Conservation (phyloP, 2,329 filamentous ascomycete species). For the Neoascochyta sp. region DNA sequence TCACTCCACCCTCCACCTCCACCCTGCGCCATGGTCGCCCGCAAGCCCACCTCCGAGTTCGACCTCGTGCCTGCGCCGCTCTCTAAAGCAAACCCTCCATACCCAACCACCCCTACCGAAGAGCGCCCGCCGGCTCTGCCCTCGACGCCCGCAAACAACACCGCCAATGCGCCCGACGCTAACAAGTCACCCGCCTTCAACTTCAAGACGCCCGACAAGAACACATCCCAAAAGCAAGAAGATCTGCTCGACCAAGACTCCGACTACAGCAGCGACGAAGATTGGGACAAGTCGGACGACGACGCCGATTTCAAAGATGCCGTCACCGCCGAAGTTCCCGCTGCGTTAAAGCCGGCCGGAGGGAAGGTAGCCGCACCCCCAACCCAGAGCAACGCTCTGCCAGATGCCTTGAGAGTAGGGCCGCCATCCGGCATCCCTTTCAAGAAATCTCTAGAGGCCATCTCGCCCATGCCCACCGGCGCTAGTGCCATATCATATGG, state of each 20-base stretch:
- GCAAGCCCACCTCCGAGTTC: constrained; percentile 39
- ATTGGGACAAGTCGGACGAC: constrained; percentile 39
- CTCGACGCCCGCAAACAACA: constrained; percentile 12
- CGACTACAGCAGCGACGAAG: constrained; percentile 32
- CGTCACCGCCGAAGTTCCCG: constrained; percentile 31
- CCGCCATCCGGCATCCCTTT: constrained; percentile 31
- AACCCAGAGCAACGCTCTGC: constrained; percentile 18
- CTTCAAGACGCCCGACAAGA: constrained; percentile 31
- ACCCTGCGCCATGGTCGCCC: constrained; percentile 42
- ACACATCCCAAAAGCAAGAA: constrained; percentile 18
- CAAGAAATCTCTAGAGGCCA: constrained; percentile 27
- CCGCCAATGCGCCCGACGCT: constrained; percentile 36
- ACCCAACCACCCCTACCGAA: constrained; percentile 43
- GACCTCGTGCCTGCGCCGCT: constrained; percentile 41
- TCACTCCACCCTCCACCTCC: constrained; percentile 3
- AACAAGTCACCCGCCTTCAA: constrained; percentile 40
- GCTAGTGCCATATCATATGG: constrained; percentile 27
- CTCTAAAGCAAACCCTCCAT: constrained; percentile 43
- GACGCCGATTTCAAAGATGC: constrained; percentile 30
- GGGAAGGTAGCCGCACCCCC: constrained; percentile 24
- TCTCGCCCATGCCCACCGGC: constrained; percentile 29
- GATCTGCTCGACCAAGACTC: constrained; percentile 22
- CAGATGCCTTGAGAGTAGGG: constrained; percentile 30
- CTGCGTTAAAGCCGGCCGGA: constrained; percentile 34
- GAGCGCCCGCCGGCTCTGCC: constrained; percentile 26